Base-by-base conservation (phyloP, 805 yeast species). In the Saccharomycopsis fodiens region DNA sequence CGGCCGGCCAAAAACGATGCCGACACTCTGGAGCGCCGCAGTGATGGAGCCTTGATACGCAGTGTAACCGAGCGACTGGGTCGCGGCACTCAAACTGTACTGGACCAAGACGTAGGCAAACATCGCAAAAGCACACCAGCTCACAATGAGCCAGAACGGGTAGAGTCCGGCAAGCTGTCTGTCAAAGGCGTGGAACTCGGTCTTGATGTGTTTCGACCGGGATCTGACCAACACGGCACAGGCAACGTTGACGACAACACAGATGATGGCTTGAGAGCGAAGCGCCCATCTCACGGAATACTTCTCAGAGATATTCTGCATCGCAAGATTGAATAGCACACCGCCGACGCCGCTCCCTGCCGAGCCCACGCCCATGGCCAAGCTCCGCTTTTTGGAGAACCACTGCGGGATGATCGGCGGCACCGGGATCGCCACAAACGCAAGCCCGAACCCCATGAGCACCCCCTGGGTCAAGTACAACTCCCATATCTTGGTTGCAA, bases 391-490 rank as follows among this genome's bases (percentile, higher is more conserved):
- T 41, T 69, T 73, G 30, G 68, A 59, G 55, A 78, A 78, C 77
- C 78, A 78, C 45, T 78, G 85, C 0, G 88, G 87, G 22, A 83
- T 55, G 12, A 82, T 60, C 1, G 78, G 69, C 16, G 78, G 63
- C 3, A 75, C 78, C 1, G 91, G 82, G 3, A 78, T 68, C 42
- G 76, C 72, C 31, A 78, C 65, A 13, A 77, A 58, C 0, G 85
- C 78, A 27, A 67, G 66, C 0, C 66, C 58, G 29, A 73, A 56
- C 27, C 87, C 83, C 44, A 71, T 72, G 36, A 83, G 49, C 2
- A 81, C 65, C 23, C 91, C 89, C 60, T 83, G 89, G 4, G 85
- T 75, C 34, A 79, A 58, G 54, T 72, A 79, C 12, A 84, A 56
- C 50, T 84, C 79, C 88, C 89, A 82, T 17, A 78, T 56, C 32